Evolutionary conservation across 2,329 filamentous ascomycete genomes (phyloP).

Genomic region (Chrysosphaeria jannelii): DNA sequence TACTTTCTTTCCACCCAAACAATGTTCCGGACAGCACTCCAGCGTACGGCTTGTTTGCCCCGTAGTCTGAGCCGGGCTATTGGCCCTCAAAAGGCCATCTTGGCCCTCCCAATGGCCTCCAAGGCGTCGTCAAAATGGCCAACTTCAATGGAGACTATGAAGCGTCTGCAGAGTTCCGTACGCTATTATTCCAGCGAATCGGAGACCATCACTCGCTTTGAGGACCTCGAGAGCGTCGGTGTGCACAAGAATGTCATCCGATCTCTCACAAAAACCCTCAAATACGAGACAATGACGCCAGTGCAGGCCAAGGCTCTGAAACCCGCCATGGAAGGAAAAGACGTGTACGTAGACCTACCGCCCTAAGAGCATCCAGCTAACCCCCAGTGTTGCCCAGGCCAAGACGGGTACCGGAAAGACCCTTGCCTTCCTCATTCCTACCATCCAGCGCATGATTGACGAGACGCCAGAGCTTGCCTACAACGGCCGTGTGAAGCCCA

Average conservation of each 20-base stretch:
- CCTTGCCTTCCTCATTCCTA: conserved; percentile 65
- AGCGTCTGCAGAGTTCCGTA: conserved; percentile 1
- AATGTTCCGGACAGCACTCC: too few species aligned
- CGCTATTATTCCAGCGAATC: conserved; percentile 2
- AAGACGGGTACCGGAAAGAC: conserved; percentile 97
- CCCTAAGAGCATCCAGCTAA: too few species aligned
- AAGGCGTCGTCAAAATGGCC: too few species aligned
- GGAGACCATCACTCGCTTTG: conserved; percentile 9
- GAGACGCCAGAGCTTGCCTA: conserved; percentile 29
- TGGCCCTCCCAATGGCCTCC: too few species aligned
- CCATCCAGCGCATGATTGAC: conserved; percentile 48
- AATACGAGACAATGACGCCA: conserved; percentile 65
- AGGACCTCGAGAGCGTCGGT: conserved; percentile 14
- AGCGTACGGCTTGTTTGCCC: too few species aligned
- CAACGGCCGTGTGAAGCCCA: conserved; percentile 9
- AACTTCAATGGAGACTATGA: too few species aligned
- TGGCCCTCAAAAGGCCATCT: too few species aligned
- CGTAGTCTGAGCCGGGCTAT: too few species aligned
- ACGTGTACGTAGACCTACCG: conserved; percentile 31
- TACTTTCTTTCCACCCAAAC: too few species aligned
- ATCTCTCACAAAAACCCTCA: conserved; percentile 41
- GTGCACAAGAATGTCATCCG: conserved; percentile 35
- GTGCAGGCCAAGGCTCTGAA: conserved; percentile 68
- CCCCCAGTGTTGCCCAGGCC: conserved; percentile 51
- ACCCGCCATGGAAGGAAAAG: conserved; percentile 46